Evolutionary conservation across 139 green algal genomes (phyloP).

Genomic region (Dunaliella sp.): DNA sequence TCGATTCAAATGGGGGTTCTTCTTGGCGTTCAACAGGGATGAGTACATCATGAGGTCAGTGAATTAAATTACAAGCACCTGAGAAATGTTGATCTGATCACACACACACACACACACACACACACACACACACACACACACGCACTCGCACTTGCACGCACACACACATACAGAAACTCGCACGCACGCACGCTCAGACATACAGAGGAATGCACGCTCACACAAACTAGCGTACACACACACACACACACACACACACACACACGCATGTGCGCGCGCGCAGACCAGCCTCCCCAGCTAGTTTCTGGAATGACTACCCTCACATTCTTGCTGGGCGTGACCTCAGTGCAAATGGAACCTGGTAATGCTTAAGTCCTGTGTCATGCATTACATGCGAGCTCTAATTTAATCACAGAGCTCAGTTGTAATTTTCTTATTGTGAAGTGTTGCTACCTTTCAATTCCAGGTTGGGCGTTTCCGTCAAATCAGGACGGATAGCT

Average conservation of each 20-base stretch:
- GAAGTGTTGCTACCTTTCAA: too few relatives aligned
- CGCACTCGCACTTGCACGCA: background rate
- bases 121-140: background rate
- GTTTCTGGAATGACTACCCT: background rate
- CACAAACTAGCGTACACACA: too few relatives aligned
- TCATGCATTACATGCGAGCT: too few relatives aligned
- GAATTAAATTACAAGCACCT: background rate
- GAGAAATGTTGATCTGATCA: background rate
- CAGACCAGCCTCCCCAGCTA: background rate
- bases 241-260: background rate
- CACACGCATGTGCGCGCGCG: background rate
- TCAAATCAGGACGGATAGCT: background rate
- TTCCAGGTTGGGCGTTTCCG: too few relatives aligned
- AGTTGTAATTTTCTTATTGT: too few relatives aligned
- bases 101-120: background rate
- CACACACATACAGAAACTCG: background rate
- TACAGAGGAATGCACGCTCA: background rate
- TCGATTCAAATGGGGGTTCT: background rate
- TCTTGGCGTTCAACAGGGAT: slow-evolving; percentile 6
- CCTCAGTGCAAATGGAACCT: background rate
- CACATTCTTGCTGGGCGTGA: slow-evolving; percentile 2
- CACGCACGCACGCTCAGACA: background rate
- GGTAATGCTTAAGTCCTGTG: background rate
- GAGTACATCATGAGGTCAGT: slow-evolving; percentile 10
- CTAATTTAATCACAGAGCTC: too few relatives aligned